Percentiles rank a stretch among this genome's conserved stretches.
phyloP scores from a whole-genome alignment of 495 filamentous ascomycete species.

The Aspergillus campestris region DNA sequence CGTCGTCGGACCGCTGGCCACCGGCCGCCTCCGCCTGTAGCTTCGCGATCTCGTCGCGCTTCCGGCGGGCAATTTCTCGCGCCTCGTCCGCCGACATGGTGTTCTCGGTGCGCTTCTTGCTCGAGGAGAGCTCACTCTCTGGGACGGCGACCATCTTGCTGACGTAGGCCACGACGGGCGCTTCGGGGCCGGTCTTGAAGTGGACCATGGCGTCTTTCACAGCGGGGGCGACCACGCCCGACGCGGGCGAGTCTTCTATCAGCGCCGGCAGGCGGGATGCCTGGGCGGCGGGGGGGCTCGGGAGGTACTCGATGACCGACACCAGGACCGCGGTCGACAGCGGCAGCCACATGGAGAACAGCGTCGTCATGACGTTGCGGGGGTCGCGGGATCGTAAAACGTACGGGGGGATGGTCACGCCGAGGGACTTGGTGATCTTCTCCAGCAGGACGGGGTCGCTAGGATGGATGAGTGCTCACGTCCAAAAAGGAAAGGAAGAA shows the following conservation, averaged over 20 bases:
- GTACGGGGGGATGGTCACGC: slow-evolving; percentile 73
- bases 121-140: slow-evolving; percentile 82
- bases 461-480: slow-evolving; percentile 14
- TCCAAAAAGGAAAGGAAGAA: slow-evolving; percentile 7
- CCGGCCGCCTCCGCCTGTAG: slow-evolving; percentile 53
- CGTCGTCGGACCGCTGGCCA: slow-evolving; percentile 32
- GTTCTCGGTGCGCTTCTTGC: slow-evolving; percentile 50
- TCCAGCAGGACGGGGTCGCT: slow-evolving; percentile 77
- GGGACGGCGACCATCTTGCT: slow-evolving; percentile 97
- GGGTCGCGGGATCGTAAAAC: slow-evolving; percentile 80
- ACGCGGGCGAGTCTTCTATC: slow-evolving; percentile 72
- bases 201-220: slow-evolving; percentile 72
- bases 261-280: slow-evolving; percentile 69
- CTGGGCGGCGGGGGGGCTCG: slow-evolving; percentile 79
- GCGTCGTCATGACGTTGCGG: slow-evolving; percentile 68
- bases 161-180: slow-evolving; percentile 88
- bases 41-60: slow-evolving; percentile 75
- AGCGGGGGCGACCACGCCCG: slow-evolving; percentile 53
- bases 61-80: slow-evolving; percentile 74
- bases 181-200: slow-evolving; percentile 58
- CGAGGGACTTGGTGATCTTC: slow-evolving; percentile 90
- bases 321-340: slow-evolving; percentile 89
- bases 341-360: slow-evolving; percentile 87
- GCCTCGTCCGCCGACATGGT: slow-evolving; percentile 83
- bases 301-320: slow-evolving; percentile 86